A percentile compares a stretch with the other conserved stretches of the same genome.
Conservation (phyloP, 1,139 yeast genomes). For the Maudiozyma humilis region DNA sequence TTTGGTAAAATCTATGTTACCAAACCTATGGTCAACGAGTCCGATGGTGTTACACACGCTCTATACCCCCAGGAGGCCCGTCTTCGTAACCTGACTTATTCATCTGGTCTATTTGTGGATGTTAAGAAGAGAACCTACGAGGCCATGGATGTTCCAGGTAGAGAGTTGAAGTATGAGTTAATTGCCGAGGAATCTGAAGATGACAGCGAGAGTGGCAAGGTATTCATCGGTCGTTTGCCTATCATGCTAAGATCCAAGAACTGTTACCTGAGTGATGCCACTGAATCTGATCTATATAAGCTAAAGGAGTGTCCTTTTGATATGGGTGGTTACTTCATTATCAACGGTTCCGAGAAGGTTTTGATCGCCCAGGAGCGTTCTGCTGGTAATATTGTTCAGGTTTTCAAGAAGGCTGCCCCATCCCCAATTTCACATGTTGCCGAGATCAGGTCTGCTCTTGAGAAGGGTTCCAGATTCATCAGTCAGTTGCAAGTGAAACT, state of each 20-base stretch:
- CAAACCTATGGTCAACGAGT: constrained; percentile 97
- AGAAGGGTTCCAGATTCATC: constrained; percentile 91
- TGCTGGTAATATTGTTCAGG: constrained; percentile 97
- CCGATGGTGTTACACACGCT: constrained; percentile 98
- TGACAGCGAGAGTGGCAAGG: constrained; percentile 63
- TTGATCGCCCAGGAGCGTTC: constrained; percentile 97
- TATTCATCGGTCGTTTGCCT: constrained; percentile 93
- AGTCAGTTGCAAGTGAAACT: constrained; percentile 91
- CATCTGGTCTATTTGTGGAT: constrained; percentile 92
- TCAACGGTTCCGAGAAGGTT: constrained; percentile 96
- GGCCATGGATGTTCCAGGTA: constrained; percentile 64
- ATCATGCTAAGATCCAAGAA: constrained; percentile 95
- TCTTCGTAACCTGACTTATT: constrained; percentile 87
- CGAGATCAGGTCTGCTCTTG: constrained; percentile 92
- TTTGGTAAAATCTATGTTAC: constrained; percentile 96
- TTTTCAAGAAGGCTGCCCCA: constrained; percentile 94
- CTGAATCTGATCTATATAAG: constrained; percentile 92
- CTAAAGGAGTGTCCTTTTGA: constrained; percentile 97
- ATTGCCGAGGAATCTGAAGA: constrained; percentile 39
- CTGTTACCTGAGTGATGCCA: constrained; percentile 84
- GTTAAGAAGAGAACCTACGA: constrained; percentile 86
- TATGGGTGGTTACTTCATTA: constrained; percentile 98
- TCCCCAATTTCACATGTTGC: constrained; percentile 95
- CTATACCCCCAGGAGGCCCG: constrained; percentile 98
- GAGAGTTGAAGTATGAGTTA: constrained; percentile 66